Evolutionary conservation across 176 grass and related monocot genomes (phyloP), one percentile per base, ranked within the genome.

Genomic region (Oryza nivara): DNA sequence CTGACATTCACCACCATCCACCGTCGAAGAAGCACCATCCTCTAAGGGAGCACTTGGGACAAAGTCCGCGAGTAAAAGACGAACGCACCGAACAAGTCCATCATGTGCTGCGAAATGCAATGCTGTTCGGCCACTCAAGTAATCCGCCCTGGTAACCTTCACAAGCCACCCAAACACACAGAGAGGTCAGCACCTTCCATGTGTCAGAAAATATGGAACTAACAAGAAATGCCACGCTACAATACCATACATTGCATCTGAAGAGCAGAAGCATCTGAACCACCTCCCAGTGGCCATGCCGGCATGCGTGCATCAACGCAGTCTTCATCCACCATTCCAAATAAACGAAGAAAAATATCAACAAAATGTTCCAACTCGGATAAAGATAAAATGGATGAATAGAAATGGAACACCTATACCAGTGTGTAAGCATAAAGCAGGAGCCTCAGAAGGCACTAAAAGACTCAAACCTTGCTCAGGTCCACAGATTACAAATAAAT

Each of bases 211-310:
- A 87, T 63, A 67, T 20, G 38, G 5, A 61, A 78, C 17, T 63
- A 22, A 23, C 25, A 26, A 9, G 41, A 67, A 83, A 86, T 16
- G 48, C 25, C 23, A 86, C 28, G 73, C 11, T 41, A 83, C 63
- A 78, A 82, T 17, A 41, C 15, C 85, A 51, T 95, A 98, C 93
- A 89, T 90, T 95, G 91, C 96, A 90, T 89, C 75, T 89, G 86
- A 92, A 98, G 70, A 98, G 85, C 63, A 95, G 78, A 56, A 98
- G 93, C 82, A 88, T 95, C 81, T 98, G 96, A 71, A 93, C 89
- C 85, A 93, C 96, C 84, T 98, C 96, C 96, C 92, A 98, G 90
- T 98, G 96, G 16, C 92, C 96, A 52, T 98, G 86, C 12, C 91
- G 87, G 68, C 92, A 95, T 3, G 96, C 96, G 67, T 98, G 96